phyloP scores from a whole-genome alignment of 306 rosid genomes.

The Cicer bijugum region DNA sequence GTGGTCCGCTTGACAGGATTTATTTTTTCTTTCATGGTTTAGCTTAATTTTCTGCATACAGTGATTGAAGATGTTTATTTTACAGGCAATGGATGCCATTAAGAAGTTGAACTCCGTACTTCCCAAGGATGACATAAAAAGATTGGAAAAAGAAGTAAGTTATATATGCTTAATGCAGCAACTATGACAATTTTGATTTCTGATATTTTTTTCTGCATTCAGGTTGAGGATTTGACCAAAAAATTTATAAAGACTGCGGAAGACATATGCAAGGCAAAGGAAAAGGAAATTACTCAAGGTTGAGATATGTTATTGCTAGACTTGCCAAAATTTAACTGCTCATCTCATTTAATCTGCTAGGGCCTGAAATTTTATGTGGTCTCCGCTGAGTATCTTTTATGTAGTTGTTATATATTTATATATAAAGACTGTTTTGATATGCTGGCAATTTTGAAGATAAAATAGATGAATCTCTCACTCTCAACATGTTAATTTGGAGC shows the following conservation, averaged over 20 bases:
- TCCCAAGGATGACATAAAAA: constrained; percentile 85
- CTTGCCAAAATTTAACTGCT: constrained; percentile 8
- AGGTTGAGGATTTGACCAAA: constrained; percentile 92
- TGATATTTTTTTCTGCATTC: constrained; percentile 35
- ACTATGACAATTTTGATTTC: constrained; percentile 33
- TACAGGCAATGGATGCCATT: constrained; percentile 83
- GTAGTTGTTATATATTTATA: constrained; percentile 33
- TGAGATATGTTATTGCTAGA: constrained; percentile 38
- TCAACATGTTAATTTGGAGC: constrained; percentile 1
- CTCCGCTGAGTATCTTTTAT: constrained; percentile 28
- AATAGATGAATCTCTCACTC: constrained; percentile 18
- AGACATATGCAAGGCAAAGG: constrained; percentile 83
- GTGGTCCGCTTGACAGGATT: not conserved
- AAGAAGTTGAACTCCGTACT: constrained; percentile 73
- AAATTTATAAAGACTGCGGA: constrained; percentile 78
- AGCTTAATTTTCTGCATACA: constrained; percentile 13
- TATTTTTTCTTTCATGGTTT: not conserved
- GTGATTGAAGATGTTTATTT: constrained; percentile 35
- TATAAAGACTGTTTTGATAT: not conserved
- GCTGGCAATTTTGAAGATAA: constrained; percentile 31
- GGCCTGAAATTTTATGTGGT: constrained; percentile 30
- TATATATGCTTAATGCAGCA: constrained; percentile 7
- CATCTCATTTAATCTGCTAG: constrained; percentile 12
- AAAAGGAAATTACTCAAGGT: constrained; percentile 77
- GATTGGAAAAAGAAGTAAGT: constrained; percentile 93